Percentiles rank a stretch among this genome's conserved stretches.
Evolutionary conservation across 2,329 filamentous ascomycete species (phyloP).

Genomic region (Fusarium nodosum): DNA sequence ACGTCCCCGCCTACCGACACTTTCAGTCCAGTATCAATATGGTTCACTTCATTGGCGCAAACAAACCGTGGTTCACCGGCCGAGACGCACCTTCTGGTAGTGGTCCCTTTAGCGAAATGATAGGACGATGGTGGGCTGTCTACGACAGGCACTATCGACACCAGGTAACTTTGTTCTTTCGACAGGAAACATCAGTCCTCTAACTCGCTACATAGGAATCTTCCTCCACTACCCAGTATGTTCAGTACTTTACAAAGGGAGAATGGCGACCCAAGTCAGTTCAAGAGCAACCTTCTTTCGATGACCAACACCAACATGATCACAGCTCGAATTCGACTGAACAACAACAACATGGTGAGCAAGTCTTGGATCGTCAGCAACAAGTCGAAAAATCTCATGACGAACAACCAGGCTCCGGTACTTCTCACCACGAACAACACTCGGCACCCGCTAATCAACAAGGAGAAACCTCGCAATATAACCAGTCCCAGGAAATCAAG

Average conservation of each 20-base stretch:
- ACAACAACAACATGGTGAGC: conserved; percentile 35
- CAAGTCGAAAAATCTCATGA: conserved; percentile 35
- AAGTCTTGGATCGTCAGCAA: conserved; percentile 18
- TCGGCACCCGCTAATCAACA: too few relatives aligned
- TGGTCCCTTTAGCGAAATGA: conserved; percentile 83
- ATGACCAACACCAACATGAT: conserved; percentile 44
- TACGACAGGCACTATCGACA: conserved; percentile 87
- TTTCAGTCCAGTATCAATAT: conserved; percentile 90
- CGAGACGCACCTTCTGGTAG: conserved; percentile 67
- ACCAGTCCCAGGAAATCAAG: too few relatives aligned
- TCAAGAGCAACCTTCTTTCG: conserved; percentile 38
- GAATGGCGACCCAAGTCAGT: conserved; percentile 58
- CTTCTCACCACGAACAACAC: conserved; percentile 18
- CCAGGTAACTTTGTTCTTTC: conserved; percentile 57
- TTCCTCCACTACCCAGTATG: conserved; percentile 53
- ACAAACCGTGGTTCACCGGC: conserved; percentile 88
- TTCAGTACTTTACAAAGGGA: conserved; percentile 68
- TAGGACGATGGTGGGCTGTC: conserved; percentile 92
- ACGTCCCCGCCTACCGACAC: conserved; percentile 93
- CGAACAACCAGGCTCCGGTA: conserved; percentile 31
- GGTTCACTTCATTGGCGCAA: conserved; percentile 92
- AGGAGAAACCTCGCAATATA: too few relatives aligned
- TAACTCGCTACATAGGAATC: conserved; percentile 42
- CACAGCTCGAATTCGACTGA: conserved; percentile 39
- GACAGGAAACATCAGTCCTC: neutral